Conservation (phyloP, 2,329 filamentous ascomycete species). For the Aspergillus sergii region DNA sequence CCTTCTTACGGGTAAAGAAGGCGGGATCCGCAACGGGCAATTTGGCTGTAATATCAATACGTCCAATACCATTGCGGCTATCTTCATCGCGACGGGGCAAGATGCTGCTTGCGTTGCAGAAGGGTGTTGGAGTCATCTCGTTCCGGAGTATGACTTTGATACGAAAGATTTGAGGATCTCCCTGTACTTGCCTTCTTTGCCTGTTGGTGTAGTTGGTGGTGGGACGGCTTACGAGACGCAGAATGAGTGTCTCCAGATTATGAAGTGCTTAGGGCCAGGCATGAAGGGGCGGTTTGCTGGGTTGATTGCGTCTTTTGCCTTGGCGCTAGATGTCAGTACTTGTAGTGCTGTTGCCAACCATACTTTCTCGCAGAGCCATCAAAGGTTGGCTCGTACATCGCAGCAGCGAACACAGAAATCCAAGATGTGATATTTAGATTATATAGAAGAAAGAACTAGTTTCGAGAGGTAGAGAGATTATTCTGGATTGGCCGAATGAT, state of each 20-base stretch:
- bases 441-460: too few species aligned
- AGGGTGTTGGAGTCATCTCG: conserved; percentile 24
- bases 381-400: too few species aligned
- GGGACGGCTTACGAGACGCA: conserved; percentile 27
- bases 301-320: too few species aligned
- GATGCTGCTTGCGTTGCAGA: conserved; percentile 25
- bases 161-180: conserved; percentile 24
- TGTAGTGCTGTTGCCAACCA: too few species aligned
- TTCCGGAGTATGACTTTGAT: conserved; percentile 20
- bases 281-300: too few species aligned
- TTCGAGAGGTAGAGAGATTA: too few species aligned
- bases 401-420: too few species aligned
- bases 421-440: too few species aligned
- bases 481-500: too few species aligned
- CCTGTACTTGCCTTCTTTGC: conserved; percentile 29
- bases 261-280: too few species aligned
- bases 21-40: conserved; percentile 20
- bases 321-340: too few species aligned
- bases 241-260: conserved; percentile 21
- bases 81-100: conserved; percentile 29
- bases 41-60: conserved; percentile 23
- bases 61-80: conserved; percentile 24
- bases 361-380: too few species aligned
- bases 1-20: conserved; percentile 15
- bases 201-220: conserved; percentile 29